Evolutionary conservation across 169 alveolate genomes (phyloP).

Genomic region (Besnoitia besnoiti): DNA sequence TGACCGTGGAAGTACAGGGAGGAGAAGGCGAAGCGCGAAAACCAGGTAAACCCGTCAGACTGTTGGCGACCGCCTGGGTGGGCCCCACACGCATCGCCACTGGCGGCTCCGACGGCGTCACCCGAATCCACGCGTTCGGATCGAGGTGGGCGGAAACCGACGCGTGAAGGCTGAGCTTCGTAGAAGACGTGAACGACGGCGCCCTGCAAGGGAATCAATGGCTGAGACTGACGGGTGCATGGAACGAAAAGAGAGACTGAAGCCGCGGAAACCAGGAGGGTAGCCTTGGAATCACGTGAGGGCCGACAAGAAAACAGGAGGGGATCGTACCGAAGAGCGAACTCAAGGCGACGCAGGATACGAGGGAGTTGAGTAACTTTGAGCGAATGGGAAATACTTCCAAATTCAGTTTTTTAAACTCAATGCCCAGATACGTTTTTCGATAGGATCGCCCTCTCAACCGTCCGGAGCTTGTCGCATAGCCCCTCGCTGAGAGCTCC

Average conservation of each 20-base stretch:
- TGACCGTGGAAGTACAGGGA: neutral
- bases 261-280: neutral
- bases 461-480: no score
- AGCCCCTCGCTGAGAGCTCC: no score
- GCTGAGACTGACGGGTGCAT: neutral
- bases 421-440: no score
- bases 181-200: no score
- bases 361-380: no score
- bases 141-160: neutral
- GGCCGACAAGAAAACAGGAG: neutral
- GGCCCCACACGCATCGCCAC: neutral
- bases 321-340: no score
- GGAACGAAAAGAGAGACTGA: neutral
- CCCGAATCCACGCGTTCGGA: neutral
- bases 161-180: no score
- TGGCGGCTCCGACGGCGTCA: conserved; percentile 39
- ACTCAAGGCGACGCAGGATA: no score
- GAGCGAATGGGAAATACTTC: no score
- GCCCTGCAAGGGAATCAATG: no score
- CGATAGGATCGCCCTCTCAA: no score
- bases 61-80: neutral
- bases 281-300: neutral
- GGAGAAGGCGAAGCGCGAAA: neutral
- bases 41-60: neutral
- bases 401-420: no score